Evolutionary conservation across 2,329 filamentous ascomycete genomes (phyloP).

Genomic region (Fusarium tjaetaba): DNA sequence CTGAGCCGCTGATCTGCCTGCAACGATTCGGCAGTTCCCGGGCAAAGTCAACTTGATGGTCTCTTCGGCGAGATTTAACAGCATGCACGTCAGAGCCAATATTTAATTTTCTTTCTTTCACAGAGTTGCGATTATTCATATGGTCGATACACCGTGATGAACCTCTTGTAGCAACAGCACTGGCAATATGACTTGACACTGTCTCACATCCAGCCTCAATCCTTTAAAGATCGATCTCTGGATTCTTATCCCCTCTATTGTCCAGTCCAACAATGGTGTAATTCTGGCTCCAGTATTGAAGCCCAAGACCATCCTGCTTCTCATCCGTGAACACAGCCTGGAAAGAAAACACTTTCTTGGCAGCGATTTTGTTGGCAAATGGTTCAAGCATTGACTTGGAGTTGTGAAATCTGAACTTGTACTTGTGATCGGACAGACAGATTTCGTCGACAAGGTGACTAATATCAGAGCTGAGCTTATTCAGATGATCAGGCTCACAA

Average conservation of each 20-base stretch:
- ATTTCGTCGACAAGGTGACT: not conserved
- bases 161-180: not conserved
- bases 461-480: not conserved
- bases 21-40: not conserved
- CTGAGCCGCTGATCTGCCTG: not conserved
- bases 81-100: accelerated
- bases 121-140: not conserved
- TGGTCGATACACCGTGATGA: accelerated
- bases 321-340: not conserved
- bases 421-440: not conserved
- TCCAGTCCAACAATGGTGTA: not conserved
- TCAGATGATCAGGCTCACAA: not conserved
- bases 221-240: not conserved
- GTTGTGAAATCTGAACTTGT: not conserved
- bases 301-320: not conserved
- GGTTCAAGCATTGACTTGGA: not conserved
- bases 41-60: not conserved
- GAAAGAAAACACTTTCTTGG: not conserved
- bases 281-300: not conserved
- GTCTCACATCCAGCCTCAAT: not conserved
- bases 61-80: accelerated
- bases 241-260: not conserved
- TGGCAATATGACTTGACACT: too few species aligned
- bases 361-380: not conserved
- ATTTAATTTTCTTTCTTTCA: not conserved